A percentile compares a stretch with the other conserved stretches of the same genome.
Evolutionary conservation across 2,329 filamentous ascomycete genomes (phyloP).

Genomic region (Alternaria triticimaculans): DNA sequence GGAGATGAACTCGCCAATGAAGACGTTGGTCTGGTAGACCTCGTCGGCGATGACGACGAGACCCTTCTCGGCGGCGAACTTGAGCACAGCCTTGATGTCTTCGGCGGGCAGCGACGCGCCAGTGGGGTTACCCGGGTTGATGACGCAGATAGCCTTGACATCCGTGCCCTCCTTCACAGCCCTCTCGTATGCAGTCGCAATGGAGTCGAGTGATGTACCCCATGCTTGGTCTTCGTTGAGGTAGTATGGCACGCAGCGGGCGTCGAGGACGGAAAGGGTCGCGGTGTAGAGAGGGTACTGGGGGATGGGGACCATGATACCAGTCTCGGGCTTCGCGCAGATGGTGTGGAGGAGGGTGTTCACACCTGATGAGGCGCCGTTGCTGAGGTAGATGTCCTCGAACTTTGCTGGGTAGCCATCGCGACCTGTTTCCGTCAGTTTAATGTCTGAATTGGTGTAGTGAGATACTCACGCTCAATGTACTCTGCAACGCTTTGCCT

Average conservation of each 20-base stretch:
- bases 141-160: slow-evolving; percentile 91
- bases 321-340: slow-evolving; percentile 76
- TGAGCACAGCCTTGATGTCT: slow-evolving; percentile 83
- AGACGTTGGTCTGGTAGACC: slow-evolving; percentile 99
- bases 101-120: slow-evolving; percentile 81
- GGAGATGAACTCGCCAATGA: slow-evolving; percentile 89
- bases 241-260: slow-evolving; percentile 89
- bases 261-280: slow-evolving; percentile 83
- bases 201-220: slow-evolving; percentile 84
- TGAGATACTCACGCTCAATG: slow-evolving; percentile 72
- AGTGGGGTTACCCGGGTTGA: slow-evolving; percentile 98
- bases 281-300: slow-evolving; percentile 99
- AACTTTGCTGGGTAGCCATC: slow-evolving; percentile 87
- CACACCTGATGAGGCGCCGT: slow-evolving; percentile 90
- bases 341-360: slow-evolving; percentile 92
- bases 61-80: slow-evolving; percentile 83
- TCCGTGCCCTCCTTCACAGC: slow-evolving; percentile 80
- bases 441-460: background rate
- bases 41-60: slow-evolving; percentile 94
- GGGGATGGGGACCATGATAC: slow-evolving; percentile 91
- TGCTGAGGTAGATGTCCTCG: slow-evolving; percentile 86
- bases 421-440: slow-evolving; percentile 62
- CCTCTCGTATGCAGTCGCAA: slow-evolving; percentile 74
- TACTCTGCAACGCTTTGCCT: slow-evolving; percentile 90
- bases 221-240: slow-evolving; percentile 86